Evolutionary conservation across 139 green algal genomes (phyloP), one percentile per base, ranked within the genome.

Genomic region (Tetratostichococcus sp.): DNA sequence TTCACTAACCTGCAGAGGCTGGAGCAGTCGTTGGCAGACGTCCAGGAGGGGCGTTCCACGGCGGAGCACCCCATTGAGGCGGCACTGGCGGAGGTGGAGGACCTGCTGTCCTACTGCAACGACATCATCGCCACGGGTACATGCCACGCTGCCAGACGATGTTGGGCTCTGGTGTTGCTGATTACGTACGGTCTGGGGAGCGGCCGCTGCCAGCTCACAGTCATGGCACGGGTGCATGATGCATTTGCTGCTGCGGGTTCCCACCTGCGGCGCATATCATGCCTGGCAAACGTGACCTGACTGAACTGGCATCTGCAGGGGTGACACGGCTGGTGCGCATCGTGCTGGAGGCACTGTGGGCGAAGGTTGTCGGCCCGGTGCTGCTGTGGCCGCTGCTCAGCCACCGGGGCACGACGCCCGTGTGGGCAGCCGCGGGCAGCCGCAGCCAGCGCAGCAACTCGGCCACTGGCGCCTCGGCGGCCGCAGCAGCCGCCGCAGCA

Each of bases 101-200:
- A 98, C 78, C 79, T 97, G 69, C 71, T 98, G 14, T 93, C 89
- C 25, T 99, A 98, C 84, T 91, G 85, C 81, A 95, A 92, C 66
- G 95, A 98, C 82, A 86, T 98, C 32, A 85, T 97, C 19, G 69
- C 66, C 67, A 85, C 88, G 77, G 91, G 91, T 92, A 35, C 31
- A 79, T 30, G 19, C 21, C 30, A 21, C 4, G 19, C 30, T 35
- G 2, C 16, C n/a, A 16, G 4, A 31, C 8, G 8, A 14, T 50
- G 39, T 14, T 8, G 8, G 39, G 8, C 39, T 14, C 39, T 50
- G 39, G 8, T 14, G 39, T 22, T 22, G 39, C 39, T 50, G 39
- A 14, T 8, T 50, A 14, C 39, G 14, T 8, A 50, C 8, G 39
- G 39, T 14, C 8, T 8, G 39, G 39, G 39, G 8, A 8, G 39